Evolutionary conservation across 345 rosid species (phyloP), one percentile per base, ranked within the genome.

Genomic region (Hibiscus syriacus): DNA sequence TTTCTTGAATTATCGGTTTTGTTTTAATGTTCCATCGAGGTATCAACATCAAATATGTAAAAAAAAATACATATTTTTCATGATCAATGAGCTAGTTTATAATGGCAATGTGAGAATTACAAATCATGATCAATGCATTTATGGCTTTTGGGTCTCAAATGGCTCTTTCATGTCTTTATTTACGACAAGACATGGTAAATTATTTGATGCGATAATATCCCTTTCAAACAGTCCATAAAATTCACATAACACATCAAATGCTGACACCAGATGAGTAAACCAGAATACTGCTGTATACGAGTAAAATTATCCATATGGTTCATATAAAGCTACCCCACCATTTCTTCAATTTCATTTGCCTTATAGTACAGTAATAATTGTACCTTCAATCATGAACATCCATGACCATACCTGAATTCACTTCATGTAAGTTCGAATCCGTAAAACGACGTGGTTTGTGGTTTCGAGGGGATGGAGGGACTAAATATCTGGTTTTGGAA

Each of bases 401-500:
- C 70, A 64, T 58, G 58, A 66, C 56, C 67, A 69, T 70, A 69
- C 69, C 71, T 68, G 58, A 68, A 39, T 30, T 55, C 52, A 45
- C 64, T 58, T 70, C 53, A 30, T 66, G 75, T 70, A 29, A 69
- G 7, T 53, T 63, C 11, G 49, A 67, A 68, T 49, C 67, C 32
- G 73, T n/a, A 69, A 66, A 70, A 60, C 22, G 73, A 29, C 60
- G 25, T 45, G n/a, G 38, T 63, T 55, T 38, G 25, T 45, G n/a
- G 38, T 63, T 55, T 38, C 29, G 41, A 55, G 67, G 5, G 34
- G 30, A 73, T 10, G 69, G 73, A 67, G 55, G 19, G 20, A 11
- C 13, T 48, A 78, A 80, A 75, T 71, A 72, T 77, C 69, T 19
- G 72, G 74, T 2, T 34, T 34, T 62, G 76, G 79, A 78, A 72